A percentile compares a stretch with the other conserved stretches of the same genome.
These are phyloP conservation scores for Mayamaea pseudoterrestris DNA, from an alignment of 108 stramenopile genomes.

Conservation along the genomic window DNA sequence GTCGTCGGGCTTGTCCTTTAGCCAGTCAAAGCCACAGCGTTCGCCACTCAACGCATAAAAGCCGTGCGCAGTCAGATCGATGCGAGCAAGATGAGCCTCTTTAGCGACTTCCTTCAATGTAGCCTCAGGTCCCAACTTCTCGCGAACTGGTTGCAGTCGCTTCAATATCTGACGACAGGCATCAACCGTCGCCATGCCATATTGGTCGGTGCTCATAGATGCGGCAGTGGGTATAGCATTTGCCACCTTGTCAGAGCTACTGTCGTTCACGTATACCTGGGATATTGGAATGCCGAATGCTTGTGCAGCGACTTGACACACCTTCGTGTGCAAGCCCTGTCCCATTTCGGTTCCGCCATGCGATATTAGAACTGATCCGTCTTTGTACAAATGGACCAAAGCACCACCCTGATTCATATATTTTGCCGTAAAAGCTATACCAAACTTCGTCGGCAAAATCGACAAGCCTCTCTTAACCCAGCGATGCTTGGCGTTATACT, in stretches of 20 bases:
- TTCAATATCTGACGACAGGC: constrained; percentile 83
- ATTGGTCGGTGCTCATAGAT: constrained; percentile 83
- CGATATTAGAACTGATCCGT: constrained; percentile 84
- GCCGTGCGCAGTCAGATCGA: constrained; percentile 87
- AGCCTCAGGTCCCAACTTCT: constrained; percentile 53
- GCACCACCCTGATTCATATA: constrained; percentile 91
- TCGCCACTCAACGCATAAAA: constrained; percentile 71
- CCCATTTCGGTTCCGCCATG: constrained; percentile 97
- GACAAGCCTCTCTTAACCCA: constrained; percentile 80
- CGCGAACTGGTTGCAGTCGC: constrained; percentile 69
- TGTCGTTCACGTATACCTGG: constrained; percentile 86
- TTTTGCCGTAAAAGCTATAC: constrained; percentile 74
- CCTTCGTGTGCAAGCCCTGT: constrained; percentile 92
- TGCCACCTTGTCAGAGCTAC: constrained; percentile 82
- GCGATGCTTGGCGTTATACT: constrained; percentile 75
- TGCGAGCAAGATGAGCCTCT: constrained; percentile 74
- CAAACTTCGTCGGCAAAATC: constrained; percentile 89
- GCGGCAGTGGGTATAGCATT: constrained; percentile 90
- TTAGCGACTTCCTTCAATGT: constrained; percentile 50
- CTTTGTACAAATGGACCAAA: constrained; percentile 86
- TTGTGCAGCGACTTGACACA: constrained; percentile 87
- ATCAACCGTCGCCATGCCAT: constrained; percentile 94
- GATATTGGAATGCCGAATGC: constrained; percentile 80
- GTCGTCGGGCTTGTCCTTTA: constrained; percentile 45
- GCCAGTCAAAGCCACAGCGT: constrained; percentile 79